A percentile compares a stretch with the other conserved stretches of the same genome.
phyloP scores from a whole-genome alignment of 169 alveolate species.

The Condylostoma magnum region DNA sequence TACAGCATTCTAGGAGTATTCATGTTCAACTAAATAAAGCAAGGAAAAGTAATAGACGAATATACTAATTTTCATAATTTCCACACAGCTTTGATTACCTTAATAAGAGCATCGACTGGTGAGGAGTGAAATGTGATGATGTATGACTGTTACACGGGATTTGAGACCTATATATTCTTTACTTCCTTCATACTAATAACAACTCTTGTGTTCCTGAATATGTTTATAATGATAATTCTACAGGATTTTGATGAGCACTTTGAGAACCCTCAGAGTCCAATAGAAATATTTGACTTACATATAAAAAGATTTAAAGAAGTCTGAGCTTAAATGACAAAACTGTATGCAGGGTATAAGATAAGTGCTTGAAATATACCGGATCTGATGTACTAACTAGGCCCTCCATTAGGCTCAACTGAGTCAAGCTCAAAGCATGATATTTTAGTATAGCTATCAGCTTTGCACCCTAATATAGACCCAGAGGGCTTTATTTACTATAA shows the following conservation, averaged over 20 bases:
- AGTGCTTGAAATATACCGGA: background rate
- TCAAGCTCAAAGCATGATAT: background rate
- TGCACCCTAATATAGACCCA: background rate
- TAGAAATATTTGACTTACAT: too few relatives aligned
- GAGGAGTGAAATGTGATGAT: constrained; percentile 54
- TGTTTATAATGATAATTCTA: background rate
- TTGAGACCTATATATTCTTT: background rate
- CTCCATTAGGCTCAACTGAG: background rate
- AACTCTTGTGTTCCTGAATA: background rate
- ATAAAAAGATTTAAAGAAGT: too few relatives aligned
- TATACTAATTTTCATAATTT: constrained; percentile 57
- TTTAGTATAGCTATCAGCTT: too few relatives aligned
- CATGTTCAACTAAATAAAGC: constrained; percentile 49
- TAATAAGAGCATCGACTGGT: constrained; percentile 54
- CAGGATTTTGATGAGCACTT: background rate
- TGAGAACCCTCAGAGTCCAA: constrained; percentile 40
- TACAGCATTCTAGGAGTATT: constrained; percentile 75
- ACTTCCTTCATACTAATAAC: background rate
- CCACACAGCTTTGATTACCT: constrained; percentile 43
- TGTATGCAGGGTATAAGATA: background rate
- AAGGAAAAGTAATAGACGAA: constrained; percentile 47
- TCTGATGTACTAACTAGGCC: constrained; percentile 17
- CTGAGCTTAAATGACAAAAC: constrained; percentile 34
- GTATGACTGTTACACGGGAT: constrained; percentile 16
- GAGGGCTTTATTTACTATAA: background rate